These are phyloP conservation scores for Kazachstania taianensis DNA, from an alignment of 805 yeast species.

Conservation along the genomic window DNA sequence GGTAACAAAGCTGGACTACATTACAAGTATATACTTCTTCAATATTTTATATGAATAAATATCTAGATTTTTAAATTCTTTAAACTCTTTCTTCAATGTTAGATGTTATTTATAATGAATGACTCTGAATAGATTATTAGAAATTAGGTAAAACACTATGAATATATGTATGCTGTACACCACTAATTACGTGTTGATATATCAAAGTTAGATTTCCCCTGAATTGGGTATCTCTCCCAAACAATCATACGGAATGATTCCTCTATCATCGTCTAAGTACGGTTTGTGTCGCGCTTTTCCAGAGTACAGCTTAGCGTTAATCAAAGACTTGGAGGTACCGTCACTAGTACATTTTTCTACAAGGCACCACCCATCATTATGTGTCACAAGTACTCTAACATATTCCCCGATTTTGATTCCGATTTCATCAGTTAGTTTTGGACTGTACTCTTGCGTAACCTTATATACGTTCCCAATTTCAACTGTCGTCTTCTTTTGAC, in stretches of 20 bases:
- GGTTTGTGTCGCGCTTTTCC: conserved; percentile 5
- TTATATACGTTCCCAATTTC: conserved; percentile 3
- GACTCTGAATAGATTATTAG: no score
- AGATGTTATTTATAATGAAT: no score
- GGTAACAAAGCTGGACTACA: no score
- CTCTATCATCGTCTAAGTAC: conserved; percentile 31
- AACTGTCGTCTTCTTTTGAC: neutral
- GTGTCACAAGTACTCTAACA: conserved; percentile 30
- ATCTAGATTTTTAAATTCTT: no score
- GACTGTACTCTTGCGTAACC: conserved; percentile 22
- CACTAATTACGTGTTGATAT: no score
- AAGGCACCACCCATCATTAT: conserved; percentile 38
- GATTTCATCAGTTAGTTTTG: conserved; percentile 32
- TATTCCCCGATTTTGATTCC: conserved; percentile 25
- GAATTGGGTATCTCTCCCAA: conserved; percentile 8
- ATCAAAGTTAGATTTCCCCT: no score
- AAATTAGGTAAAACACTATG: no score
- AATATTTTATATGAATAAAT: no score
- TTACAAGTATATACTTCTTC: no score
- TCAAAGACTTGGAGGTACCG: conserved; percentile 13
- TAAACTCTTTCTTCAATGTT: no score
- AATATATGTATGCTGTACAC: no score
- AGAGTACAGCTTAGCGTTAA: neutral
- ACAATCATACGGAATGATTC: conserved; percentile 34
- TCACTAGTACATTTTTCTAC: conserved; percentile 28